Conservation (phyloP, 768 basidiomycete species). For the Rhodotorula sphaerocarpa region DNA sequence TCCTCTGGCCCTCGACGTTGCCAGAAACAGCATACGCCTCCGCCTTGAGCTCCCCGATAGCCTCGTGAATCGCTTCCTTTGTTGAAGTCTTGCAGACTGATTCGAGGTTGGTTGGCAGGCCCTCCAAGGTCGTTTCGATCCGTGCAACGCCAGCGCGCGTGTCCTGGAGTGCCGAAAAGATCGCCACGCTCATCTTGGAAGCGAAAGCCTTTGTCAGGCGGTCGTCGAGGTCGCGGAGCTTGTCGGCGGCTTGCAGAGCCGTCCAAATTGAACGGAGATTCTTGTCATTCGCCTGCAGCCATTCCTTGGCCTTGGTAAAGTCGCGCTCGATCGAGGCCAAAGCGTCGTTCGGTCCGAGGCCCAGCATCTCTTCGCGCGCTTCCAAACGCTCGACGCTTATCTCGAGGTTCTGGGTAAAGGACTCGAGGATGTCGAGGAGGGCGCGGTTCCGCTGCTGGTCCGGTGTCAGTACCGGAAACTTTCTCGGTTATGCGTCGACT, state of each 20-base stretch:
- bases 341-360: conserved; percentile 14
- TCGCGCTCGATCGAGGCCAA: conserved; percentile 15
- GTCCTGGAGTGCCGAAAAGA: conserved; percentile 29
- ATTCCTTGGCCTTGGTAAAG: conserved; percentile 18
- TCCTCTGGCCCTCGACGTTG: not conserved
- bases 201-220: conserved; percentile 30
- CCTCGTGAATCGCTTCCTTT: conserved; percentile 25
- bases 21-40: conserved; percentile 25
- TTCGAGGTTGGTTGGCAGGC: conserved; percentile 17
- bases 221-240: conserved; percentile 22
- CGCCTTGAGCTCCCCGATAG: conserved; percentile 28
- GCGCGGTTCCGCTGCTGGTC: conserved; percentile 19
- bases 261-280: conserved; percentile 22
- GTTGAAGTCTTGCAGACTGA: conserved; percentile 11
- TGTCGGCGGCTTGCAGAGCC: conserved; percentile 29
- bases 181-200: conserved; percentile 25
- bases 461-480: not conserved
- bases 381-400: conserved; percentile 23
- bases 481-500: no score
- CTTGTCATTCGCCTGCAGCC: conserved; percentile 27
- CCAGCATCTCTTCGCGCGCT: conserved; percentile 19
- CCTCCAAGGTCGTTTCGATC: conserved; percentile 31
- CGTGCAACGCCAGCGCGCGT: conserved; percentile 11
- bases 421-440: conserved; percentile 20
- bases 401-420: conserved; percentile 22